A percentile compares a stretch with the other conserved stretches of the same genome.
These are phyloP conservation scores for Trypanosoma rangeli DNA, from an alignment of 208 protist genomes.

Conservation along the genomic window DNA sequence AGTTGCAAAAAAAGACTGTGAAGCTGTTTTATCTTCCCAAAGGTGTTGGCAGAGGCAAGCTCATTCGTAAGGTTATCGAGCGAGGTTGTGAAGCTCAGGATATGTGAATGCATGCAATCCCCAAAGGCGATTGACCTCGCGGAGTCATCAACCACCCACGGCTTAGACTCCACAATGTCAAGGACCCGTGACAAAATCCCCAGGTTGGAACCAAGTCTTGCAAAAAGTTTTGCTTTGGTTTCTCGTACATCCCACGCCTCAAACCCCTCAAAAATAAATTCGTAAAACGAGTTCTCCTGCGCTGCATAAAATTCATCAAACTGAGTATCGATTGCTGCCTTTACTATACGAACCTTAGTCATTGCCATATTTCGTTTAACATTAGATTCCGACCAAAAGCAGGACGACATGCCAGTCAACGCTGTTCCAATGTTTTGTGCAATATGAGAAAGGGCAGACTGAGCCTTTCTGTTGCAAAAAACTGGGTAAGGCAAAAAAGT, in stretches of 20 bases:
- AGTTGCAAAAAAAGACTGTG: conserved; percentile 43
- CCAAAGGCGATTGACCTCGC: conserved; percentile 71
- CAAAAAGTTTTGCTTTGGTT: conserved; percentile 65
- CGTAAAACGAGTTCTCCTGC: conserved; percentile 75
- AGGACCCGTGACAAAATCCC: conserved; percentile 79
- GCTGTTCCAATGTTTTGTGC: conserved; percentile 64
- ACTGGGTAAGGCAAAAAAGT: conserved; percentile 79
- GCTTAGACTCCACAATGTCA: conserved; percentile 75
- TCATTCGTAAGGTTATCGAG: conserved; percentile 68
- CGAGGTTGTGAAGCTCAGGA: conserved; percentile 48
- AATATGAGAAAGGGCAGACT: conserved; percentile 47
- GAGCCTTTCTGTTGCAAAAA: conserved; percentile 73
- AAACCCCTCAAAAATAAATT: conserved; percentile 79
- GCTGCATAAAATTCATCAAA: conserved; percentile 56
- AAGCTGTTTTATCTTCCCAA: conserved; percentile 39
- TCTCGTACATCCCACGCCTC: conserved; percentile 64
- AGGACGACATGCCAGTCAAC: conserved; percentile 70
- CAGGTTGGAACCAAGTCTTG: conserved; percentile 72
- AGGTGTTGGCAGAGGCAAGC: conserved; percentile 52
- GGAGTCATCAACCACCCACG: conserved; percentile 70
- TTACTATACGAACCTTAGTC: conserved; percentile 79
- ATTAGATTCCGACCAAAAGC: conserved; percentile 86
- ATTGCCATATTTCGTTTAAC: conserved; percentile 85
- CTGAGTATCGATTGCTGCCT: conserved; percentile 57
- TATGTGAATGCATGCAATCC: conserved; percentile 49